These are phyloP conservation scores for Madurella fahalii DNA, from an alignment of 2,329 filamentous ascomycete species.

Conservation along the genomic window DNA sequence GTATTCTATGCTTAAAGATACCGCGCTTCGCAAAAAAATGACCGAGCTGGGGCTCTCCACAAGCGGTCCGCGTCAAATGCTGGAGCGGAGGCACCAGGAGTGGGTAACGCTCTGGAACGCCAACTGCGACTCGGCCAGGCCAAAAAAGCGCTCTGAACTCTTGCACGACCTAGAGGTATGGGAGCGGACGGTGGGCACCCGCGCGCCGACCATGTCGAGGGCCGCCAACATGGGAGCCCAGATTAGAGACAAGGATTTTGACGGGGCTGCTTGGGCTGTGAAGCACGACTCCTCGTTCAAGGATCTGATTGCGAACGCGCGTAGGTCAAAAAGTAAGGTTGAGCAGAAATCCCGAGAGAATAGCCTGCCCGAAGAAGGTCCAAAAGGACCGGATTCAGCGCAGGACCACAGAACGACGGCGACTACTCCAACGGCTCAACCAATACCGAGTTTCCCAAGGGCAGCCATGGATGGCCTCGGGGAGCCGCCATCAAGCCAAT, in stretches of 20 bases:
- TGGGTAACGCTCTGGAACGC: slow-evolving; percentile 97
- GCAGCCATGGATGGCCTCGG: slow-evolving; percentile 8
- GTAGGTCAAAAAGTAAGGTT: slow-evolving; percentile 47
- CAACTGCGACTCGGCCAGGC: slow-evolving; percentile 80
- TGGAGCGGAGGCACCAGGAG: slow-evolving; percentile 81
- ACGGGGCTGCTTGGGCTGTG: slow-evolving; percentile 69
- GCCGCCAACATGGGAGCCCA: slow-evolving; percentile 39
- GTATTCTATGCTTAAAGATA: slow-evolving; percentile 83
- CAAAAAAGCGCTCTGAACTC: slow-evolving; percentile 66
- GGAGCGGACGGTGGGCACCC: slow-evolving; percentile 76
- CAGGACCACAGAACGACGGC: neutral
- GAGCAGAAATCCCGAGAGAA: slow-evolving; percentile 28
- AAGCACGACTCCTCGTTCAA: slow-evolving; percentile 73
- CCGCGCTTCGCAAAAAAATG: slow-evolving; percentile 73
- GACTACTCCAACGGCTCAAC: neutral
- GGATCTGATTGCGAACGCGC: slow-evolving; percentile 72
- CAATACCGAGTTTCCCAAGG: neutral
- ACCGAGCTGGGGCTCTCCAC: slow-evolving; percentile 72
- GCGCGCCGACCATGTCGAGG: slow-evolving; percentile 40
- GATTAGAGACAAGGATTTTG: slow-evolving; percentile 87
- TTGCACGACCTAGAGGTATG: slow-evolving; percentile 76
- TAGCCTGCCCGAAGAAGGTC: neutral
- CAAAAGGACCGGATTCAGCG: neutral
- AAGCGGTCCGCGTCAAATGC: slow-evolving; percentile 61
- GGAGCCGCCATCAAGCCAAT: slow-evolving; percentile 9